Base-by-base conservation (phyloP, 116 monocot genomes). In the Posidonia oceanica region DNA sequence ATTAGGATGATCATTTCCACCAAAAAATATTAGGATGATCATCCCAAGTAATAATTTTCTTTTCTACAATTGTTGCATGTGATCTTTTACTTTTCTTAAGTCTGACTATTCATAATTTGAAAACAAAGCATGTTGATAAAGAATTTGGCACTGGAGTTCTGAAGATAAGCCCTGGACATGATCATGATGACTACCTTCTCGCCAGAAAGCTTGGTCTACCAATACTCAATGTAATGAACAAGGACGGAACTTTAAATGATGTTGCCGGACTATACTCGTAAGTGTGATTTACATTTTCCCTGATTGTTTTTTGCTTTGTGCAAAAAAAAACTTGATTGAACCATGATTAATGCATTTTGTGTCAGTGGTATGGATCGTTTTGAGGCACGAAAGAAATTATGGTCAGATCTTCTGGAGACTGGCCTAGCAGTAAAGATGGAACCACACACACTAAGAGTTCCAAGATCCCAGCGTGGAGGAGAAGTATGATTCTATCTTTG, bases 131-230 rank as follows among this genome's bases (percentile, higher is more conserved):
- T 83, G 97, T 97, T 11, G 97, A 97, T 78, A 89, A 86, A 86
- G 92, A 92, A 70, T 97, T 97, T 81, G 97, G 97, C 77, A 97
- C 92, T 70, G 97, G 97, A 66, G 89, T 97, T 6, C 63, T 97
- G 85, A 97, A 97, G 81, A 92, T 97, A 71, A 97, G 97, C 74
- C 97, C 97, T 11, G 97, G 97, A 57, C 97, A 97, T 81, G 97
- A 97, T 79, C 92, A 92, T 64, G 87, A 97, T 77, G 97, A 92
- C 66, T 97, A 97, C 66, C 89, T 89, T 80, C 82, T 97, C 63
- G 97, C 97, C 63, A 83, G 92, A 86, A 97, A 97, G 74, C 85
- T 97, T 74, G 97, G 97, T 61, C 84, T 97, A 58, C 97, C 97
- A 73, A 97, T 97, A 69, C 89, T 97, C 3, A 92, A 87, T 83